Evolutionary conservation across 441 rosid species (phyloP).

Genomic region (Metrosideros polymorpha): DNA sequence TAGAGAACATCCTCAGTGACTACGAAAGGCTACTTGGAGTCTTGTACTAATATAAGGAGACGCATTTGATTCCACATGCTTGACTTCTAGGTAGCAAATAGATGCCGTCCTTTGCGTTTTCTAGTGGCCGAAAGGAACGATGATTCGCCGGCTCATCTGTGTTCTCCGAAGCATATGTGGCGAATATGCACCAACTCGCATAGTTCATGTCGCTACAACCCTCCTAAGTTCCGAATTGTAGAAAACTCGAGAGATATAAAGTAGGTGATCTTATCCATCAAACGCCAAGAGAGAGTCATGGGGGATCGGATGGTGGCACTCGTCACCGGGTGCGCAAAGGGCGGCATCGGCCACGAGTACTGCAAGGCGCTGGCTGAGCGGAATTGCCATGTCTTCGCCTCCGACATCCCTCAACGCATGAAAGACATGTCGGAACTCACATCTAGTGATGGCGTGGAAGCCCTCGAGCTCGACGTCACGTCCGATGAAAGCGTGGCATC

Average conservation of each 20-base stretch:
- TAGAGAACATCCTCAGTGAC: background rate
- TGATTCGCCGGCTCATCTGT: background rate
- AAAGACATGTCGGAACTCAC: constrained; percentile 30
- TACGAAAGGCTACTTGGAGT: background rate
- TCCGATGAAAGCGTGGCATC: constrained; percentile 36
- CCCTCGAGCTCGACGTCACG: constrained; percentile 40
- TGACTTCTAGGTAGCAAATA: background rate
- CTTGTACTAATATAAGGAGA: background rate
- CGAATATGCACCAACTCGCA: background rate
- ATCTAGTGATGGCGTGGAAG: constrained; percentile 15
- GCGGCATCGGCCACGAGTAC: constrained; percentile 59
- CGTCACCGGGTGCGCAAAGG: constrained; percentile 58
- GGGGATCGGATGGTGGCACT: constrained; percentile 36
- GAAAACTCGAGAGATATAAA: background rate
- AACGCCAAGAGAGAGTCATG: constrained; percentile 3
- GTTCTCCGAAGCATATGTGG: background rate
- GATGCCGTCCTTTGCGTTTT: background rate
- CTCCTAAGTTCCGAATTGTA: background rate
- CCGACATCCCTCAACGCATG: constrained; percentile 31
- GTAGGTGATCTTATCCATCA: background rate
- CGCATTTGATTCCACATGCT: background rate
- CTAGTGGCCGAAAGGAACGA: background rate
- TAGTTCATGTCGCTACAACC: background rate
- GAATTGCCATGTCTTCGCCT: constrained; percentile 48
- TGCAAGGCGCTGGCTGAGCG: constrained; percentile 50